Evolutionary conservation across 495 filamentous ascomycete genomes (phyloP).

Genomic region (Xylaria palmicola): DNA sequence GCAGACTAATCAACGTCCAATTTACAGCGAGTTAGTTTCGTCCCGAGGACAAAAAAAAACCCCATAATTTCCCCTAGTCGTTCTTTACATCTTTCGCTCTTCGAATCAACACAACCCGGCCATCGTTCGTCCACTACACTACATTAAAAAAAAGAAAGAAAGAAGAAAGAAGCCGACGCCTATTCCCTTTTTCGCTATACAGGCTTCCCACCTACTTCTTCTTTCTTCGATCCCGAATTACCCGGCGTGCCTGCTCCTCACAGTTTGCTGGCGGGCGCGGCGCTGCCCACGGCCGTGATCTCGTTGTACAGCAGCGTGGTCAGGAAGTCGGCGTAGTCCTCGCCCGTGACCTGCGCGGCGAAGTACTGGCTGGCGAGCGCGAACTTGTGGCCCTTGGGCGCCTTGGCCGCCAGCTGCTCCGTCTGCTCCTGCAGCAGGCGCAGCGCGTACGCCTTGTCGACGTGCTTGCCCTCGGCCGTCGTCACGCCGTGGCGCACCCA

Average conservation of each 20-base stretch:
- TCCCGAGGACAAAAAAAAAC: too few species aligned
- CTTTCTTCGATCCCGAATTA: background rate
- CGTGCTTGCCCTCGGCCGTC: conserved; percentile 85
- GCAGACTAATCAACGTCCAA: too few species aligned
- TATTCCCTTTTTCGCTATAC: too few species aligned
- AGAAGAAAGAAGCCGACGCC: too few species aligned
- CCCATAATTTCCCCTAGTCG: too few species aligned
- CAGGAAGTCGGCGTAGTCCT: conserved; percentile 97
- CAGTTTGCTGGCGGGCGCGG: conserved; percentile 67
- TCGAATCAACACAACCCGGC: too few species aligned
- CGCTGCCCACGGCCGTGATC: conserved; percentile 78
- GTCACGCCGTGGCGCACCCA: conserved; percentile 85
- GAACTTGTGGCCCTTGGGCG: conserved; percentile 88
- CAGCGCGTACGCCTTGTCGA: conserved; percentile 88
- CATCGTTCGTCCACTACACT: too few species aligned
- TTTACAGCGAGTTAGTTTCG: too few species aligned
- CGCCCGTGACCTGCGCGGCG: conserved; percentile 86
- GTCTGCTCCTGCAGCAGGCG: conserved; percentile 84
- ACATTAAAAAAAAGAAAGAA: too few species aligned
- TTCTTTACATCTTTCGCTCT: too few species aligned
- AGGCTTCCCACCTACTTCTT: background rate
- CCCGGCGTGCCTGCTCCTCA: background rate
- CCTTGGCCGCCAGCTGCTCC: conserved; percentile 69
- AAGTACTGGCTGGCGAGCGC: conserved; percentile 91
- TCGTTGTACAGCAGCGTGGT: conserved; percentile 92